phyloP scores from a whole-genome alignment of 306 rosid genomes.

The Gastrolobium villosum region DNA sequence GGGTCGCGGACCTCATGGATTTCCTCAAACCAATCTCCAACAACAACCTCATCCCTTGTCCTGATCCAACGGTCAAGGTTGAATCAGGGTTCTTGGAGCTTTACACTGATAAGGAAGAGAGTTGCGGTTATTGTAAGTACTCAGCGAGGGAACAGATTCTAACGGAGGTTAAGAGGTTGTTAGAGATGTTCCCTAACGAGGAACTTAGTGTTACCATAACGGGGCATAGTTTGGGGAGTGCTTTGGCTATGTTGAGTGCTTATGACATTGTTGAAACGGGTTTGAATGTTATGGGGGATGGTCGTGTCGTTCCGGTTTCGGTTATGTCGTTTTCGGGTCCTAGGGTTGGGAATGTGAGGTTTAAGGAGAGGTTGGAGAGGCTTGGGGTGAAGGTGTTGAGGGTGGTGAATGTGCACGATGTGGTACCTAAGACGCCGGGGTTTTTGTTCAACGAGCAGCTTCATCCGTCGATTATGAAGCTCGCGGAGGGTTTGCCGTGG shows the following conservation, averaged over 20 bases:
- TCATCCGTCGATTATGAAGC: constrained; percentile 62
- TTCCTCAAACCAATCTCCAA: constrained; percentile 65
- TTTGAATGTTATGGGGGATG: constrained; percentile 52
- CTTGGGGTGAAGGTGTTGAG: constrained; percentile 80
- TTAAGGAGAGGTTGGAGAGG: constrained; percentile 71
- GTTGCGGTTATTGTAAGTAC: constrained; percentile 63
- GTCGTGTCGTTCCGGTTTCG: constrained; percentile 58
- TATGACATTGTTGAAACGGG: constrained; percentile 80
- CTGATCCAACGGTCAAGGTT: constrained; percentile 65
- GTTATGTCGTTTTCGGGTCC: constrained; percentile 88
- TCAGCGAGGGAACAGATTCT: constrained; percentile 85
- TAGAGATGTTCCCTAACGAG: constrained; percentile 59
- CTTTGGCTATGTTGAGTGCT: constrained; percentile 75
- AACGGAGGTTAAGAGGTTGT: constrained; percentile 61
- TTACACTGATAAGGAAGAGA: constrained; percentile 70
- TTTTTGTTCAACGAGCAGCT: constrained; percentile 64
- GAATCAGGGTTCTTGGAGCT: constrained; percentile 88
- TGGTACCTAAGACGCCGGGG: constrained; percentile 80
- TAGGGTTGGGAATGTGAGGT: constrained; percentile 81
- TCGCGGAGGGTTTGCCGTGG: constrained; percentile 80
- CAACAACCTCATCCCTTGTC: constrained; percentile 60
- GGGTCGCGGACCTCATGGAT: constrained; percentile 86
- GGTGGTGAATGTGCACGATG: constrained; percentile 72
- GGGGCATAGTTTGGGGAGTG: constrained; percentile 86
- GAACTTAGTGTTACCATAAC: constrained; percentile 80